These are phyloP conservation scores for Aspergillus pseudotamarii DNA, from an alignment of 2,329 filamentous ascomycete genomes.

Conservation along the genomic window DNA sequence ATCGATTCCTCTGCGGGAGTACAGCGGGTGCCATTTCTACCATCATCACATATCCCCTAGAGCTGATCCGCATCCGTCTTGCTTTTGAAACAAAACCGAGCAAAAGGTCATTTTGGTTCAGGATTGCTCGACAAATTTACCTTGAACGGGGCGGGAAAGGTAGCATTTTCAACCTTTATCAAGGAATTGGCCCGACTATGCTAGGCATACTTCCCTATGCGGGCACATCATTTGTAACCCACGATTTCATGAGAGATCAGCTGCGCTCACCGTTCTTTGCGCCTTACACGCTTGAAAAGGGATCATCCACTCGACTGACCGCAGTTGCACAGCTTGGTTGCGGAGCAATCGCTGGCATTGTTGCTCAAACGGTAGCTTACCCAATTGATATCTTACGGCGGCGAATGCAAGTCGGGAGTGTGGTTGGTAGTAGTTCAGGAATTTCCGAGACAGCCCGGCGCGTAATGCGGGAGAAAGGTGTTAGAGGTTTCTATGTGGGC, in stretches of 20 bases:
- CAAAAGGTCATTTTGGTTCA: background rate
- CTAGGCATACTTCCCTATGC: conserved; percentile 97
- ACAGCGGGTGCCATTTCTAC: conserved; percentile 79
- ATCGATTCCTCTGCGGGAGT: conserved; percentile 58
- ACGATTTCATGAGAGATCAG: conserved; percentile 85
- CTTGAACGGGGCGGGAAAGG: background rate
- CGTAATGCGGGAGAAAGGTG: conserved; percentile 75
- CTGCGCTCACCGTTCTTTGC: conserved; percentile 72
- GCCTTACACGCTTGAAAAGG: conserved; percentile 64
- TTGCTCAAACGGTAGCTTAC: conserved; percentile 91
- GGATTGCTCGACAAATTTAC: background rate
- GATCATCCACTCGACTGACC: conserved; percentile 69
- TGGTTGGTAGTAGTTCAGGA: conserved; percentile 77
- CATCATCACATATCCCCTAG: conserved; percentile 93
- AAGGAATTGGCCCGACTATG: conserved; percentile 87
- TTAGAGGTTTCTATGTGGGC: conserved; percentile 86
- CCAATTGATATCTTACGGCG: conserved; percentile 92
- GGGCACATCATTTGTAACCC: conserved; percentile 91
- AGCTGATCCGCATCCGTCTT: conserved; percentile 87
- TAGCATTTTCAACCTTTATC: conserved; percentile 74
- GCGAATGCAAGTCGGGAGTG: conserved; percentile 94
- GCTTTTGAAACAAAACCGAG: conserved; percentile 84
- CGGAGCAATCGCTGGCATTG: conserved; percentile 81
- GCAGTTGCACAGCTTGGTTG: conserved; percentile 88
- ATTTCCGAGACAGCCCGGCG: conserved; percentile 76